phyloP scores from a whole-genome alignment of 2,329 filamentous ascomycete genomes.

The Drechslerella dactyloides region DNA sequence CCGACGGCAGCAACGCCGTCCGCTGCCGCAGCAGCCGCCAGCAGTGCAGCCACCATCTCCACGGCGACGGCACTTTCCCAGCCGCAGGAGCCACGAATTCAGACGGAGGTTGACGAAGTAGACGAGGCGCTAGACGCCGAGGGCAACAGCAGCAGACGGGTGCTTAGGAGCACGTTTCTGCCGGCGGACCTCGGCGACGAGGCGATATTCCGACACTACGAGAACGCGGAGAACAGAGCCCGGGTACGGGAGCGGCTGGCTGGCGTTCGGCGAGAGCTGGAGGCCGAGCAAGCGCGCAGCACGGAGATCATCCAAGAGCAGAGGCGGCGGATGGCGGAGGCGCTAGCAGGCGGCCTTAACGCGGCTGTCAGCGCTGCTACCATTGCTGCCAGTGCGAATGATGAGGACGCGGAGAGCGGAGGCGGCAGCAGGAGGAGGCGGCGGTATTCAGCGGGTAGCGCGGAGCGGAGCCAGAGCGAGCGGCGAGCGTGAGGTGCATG shows the following conservation, averaged over 20 bases:
- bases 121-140: slow-evolving; percentile 45
- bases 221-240: slow-evolving; percentile 37
- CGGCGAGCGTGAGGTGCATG: slow-evolving; percentile 11
- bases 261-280: slow-evolving; percentile 37
- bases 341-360: slow-evolving; percentile 2
- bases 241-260: slow-evolving; percentile 38
- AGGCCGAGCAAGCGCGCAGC: slow-evolving; percentile 40
- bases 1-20: slow-evolving; percentile 5
- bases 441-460: background rate
- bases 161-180: slow-evolving; percentile 40
- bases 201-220: slow-evolving; percentile 44
- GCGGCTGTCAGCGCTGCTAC: background rate
- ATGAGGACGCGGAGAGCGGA: slow-evolving; percentile 16
- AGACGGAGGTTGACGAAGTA: slow-evolving; percentile 45
- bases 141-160: slow-evolving; percentile 45
- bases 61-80: background rate
- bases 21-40: slow-evolving; percentile 7
- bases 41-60: slow-evolving; percentile 6
- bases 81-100: slow-evolving; percentile 13
- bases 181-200: slow-evolving; percentile 48
- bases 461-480: slow-evolving; percentile 18
- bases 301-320: slow-evolving; percentile 42
- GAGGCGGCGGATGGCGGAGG: slow-evolving; percentile 37
- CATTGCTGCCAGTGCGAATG: slow-evolving; percentile 2
- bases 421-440: slow-evolving; percentile 6